Conservation (phyloP, 1,284 basidiomycete species). For the Hypsizygus ulmarius region DNA sequence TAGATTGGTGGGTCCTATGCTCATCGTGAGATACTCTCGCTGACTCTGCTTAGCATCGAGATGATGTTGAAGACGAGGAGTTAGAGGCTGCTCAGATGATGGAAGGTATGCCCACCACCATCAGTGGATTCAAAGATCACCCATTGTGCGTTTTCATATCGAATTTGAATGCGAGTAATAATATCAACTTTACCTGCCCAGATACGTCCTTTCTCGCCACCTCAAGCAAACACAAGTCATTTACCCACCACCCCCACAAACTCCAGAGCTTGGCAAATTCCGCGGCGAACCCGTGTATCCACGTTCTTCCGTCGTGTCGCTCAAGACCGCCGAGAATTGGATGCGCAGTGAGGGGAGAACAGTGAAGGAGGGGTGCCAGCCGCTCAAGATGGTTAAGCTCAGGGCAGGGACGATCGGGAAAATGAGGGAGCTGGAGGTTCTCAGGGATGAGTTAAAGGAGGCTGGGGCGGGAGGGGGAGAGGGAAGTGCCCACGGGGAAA, state of each 20-base stretch:
- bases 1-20: slow-evolving; percentile 58
- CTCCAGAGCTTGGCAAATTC: slow-evolving; percentile 82
- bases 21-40: slow-evolving; percentile 10
- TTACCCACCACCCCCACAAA: slow-evolving; percentile 63
- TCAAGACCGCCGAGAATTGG: slow-evolving; percentile 95
- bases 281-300: slow-evolving; percentile 93
- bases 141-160: slow-evolving; percentile 60
- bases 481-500: slow-evolving; percentile 50
- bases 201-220: slow-evolving; percentile 88
- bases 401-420: slow-evolving; percentile 82
- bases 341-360: slow-evolving; percentile 80
- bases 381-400: slow-evolving; percentile 90
- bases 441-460: slow-evolving; percentile 38
- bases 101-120: slow-evolving; percentile 94
- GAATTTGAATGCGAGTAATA: slow-evolving; percentile 6
- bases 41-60: slow-evolving; percentile 63
- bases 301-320: slow-evolving; percentile 75
- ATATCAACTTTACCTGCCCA: slow-evolving; percentile 29
- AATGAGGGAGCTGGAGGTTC: slow-evolving; percentile 82
- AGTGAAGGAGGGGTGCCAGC: slow-evolving; percentile 74
- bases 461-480: slow-evolving; percentile 41
- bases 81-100: slow-evolving; percentile 74
- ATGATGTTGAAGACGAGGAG: slow-evolving; percentile 95
- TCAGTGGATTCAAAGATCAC: slow-evolving; percentile 95
- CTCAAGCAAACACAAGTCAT: slow-evolving; percentile 88